phyloP scores from a whole-genome alignment of 2,329 filamentous ascomycete species.

The Botrytis tulipae region DNA sequence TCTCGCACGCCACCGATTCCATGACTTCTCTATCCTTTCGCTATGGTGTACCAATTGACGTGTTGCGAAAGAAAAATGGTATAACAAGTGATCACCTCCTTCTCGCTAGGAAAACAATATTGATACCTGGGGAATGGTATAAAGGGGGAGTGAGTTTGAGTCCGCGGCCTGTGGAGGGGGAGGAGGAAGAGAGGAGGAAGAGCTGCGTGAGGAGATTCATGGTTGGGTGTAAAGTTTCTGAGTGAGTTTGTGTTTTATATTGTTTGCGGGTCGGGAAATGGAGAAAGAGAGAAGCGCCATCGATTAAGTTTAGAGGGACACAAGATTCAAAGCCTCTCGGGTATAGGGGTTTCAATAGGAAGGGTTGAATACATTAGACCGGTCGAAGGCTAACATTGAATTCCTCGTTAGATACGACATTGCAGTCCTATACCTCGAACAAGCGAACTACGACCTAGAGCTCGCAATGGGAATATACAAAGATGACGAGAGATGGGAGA shows the following conservation, averaged over 20 bases:
- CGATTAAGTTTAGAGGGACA: background rate
- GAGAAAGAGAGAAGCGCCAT: background rate
- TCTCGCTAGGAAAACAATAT: conserved; percentile 63
- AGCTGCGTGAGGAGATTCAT: conserved; percentile 72
- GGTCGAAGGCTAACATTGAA: conserved; percentile 35
- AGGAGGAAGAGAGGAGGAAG: conserved; percentile 71
- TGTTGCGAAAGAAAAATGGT: conserved; percentile 65
- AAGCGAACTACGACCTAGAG: conserved; percentile 64
- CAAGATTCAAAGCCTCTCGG: background rate
- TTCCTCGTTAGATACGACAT: conserved; percentile 58
- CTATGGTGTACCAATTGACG: conserved; percentile 65
- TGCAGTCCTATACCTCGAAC: conserved; percentile 71
- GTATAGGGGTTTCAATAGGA: background rate
- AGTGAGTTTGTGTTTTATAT: conserved; percentile 53
- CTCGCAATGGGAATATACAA: conserved; percentile 61
- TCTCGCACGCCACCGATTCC: conserved; percentile 67
- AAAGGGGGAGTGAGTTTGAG: conserved; percentile 65
- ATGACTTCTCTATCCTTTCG: conserved; percentile 66
- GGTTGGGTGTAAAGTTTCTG: conserved; percentile 72
- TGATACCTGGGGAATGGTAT: conserved; percentile 71
- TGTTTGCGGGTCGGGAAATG: background rate
- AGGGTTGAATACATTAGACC: background rate
- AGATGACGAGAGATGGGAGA: conserved; percentile 76
- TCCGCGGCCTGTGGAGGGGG: conserved; percentile 68
- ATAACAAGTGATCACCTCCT: conserved; percentile 71